Evolutionary conservation across 352 stramenopile genomes (phyloP).

Genomic region (Chrysophaeum taylorii): DNA sequence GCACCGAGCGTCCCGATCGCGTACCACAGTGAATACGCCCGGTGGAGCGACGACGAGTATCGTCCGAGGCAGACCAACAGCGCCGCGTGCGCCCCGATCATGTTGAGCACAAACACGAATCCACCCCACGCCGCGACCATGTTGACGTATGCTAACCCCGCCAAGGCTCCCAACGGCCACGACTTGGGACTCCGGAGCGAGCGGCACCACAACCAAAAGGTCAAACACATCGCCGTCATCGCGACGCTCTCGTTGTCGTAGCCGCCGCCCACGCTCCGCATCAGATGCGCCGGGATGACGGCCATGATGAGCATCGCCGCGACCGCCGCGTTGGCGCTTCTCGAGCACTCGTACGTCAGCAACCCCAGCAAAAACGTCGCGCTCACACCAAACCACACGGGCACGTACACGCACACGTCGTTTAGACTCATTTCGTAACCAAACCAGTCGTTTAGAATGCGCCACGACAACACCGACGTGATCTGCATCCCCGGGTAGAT

Average conservation of each 20-base stretch:
- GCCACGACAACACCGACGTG: constrained; percentile 48
- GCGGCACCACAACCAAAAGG: constrained; percentile 86
- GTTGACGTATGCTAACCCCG: constrained; percentile 89
- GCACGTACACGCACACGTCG: constrained; percentile 55
- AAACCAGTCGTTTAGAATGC: constrained; percentile 32
- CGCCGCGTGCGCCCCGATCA: constrained; percentile 90
- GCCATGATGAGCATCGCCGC: constrained; percentile 83
- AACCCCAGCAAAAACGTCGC: constrained; percentile 66
- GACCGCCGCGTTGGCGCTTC: constrained; percentile 69
- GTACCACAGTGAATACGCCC: constrained; percentile 94
- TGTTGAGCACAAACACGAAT: constrained; percentile 99
- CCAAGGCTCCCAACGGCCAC: constrained; percentile 22
- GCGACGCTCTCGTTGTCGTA: constrained; percentile 97
- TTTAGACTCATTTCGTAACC: constrained; percentile 43
- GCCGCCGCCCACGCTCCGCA: constrained; percentile 84
- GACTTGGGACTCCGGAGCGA: constrained; percentile 27
- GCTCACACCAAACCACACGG: constrained; percentile 32
- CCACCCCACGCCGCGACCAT: constrained; percentile 85
- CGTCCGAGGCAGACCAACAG: constrained; percentile 79
- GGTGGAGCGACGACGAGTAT: constrained; percentile 84
- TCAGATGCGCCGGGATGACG: constrained; percentile 92
- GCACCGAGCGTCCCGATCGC: constrained; percentile 83
- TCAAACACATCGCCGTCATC: constrained; percentile 91
- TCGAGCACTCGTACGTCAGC: constrained; percentile 46
- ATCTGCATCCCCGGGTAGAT: constrained; percentile 70